Base-by-base conservation (phyloP, 2,329 filamentous ascomycete species). In the Neonectria magnoliae region DNA sequence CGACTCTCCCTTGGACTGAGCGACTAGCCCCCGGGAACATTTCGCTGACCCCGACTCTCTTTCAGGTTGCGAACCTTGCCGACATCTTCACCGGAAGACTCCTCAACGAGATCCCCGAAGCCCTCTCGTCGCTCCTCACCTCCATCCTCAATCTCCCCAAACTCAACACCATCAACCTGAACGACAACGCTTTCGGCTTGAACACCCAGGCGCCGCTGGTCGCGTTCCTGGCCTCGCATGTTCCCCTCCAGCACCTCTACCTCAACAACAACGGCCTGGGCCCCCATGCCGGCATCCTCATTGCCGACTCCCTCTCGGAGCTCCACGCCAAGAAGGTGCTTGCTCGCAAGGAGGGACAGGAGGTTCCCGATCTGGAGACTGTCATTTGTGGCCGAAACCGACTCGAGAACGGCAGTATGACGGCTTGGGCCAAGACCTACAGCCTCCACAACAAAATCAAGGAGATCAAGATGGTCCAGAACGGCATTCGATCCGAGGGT, bases 251-350 rank as follows among this genome's bases (percentile, higher is more conserved):
- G 80, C 94, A 98, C 80, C 88, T 99, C 29, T 93, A 97, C 81
- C 89, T 99, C 63, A 98, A 98, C 86, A 99, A 99, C 86, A 99
- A 99, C 80, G 96, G 96, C 29, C 88, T 99, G 41, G 96, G 96
- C 13, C 96, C 96, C 22, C 91, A 94, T 66, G 95, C 95, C 10
- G 96, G 96, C 62, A 93, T 93, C 50, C 85, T 96, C 58, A 90
- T 99, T 73, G 96, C 95, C 54, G 90, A 98, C 77, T 93, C 96
- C 7, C 90, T 99, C 59, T 91, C 89, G 20, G 87, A 90, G 68
- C 90, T 99, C 42, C 92, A 97, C 62, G 87, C 87, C 67, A 94
- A 93, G 82, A 98, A 98, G 83, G 90, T 90, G 70, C 88, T 89
- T 61, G 93, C 93, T 14, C 87, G 91, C 69, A 90, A 91, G 76